A percentile compares a stretch with the other conserved stretches of the same genome.
Conservation (phyloP, 179 eudicot genomes). For the Heliamphora pulchella region DNA sequence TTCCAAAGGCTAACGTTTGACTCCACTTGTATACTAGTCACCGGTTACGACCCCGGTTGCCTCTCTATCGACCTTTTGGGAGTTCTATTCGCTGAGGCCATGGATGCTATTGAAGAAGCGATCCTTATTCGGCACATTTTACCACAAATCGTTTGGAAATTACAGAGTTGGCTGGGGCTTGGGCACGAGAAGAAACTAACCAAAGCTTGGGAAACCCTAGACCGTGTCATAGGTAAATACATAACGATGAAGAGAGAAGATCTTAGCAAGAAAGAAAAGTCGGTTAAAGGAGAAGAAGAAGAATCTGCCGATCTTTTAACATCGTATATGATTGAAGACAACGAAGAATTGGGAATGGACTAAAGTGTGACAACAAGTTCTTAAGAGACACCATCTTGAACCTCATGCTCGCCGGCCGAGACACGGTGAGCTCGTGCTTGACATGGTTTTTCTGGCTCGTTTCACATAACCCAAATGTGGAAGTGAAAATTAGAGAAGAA, state of each 20-base stretch:
- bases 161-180: constrained; percentile 29
- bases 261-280: constrained; percentile 7
- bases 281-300: constrained; percentile 21
- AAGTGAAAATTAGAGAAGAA: constrained; percentile 25
- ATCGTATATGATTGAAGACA: constrained; percentile 22
- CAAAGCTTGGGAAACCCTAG: constrained; percentile 34
- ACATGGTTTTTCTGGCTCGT: constrained; percentile 50
- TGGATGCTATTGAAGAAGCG: constrained; percentile 43
- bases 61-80: constrained; percentile 26
- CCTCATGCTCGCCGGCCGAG: constrained; percentile 47
- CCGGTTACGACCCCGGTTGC: constrained; percentile 20
- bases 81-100: constrained; percentile 41
- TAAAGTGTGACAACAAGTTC: constrained; percentile 32
- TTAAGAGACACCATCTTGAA: constrained; percentile 36
- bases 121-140: constrained; percentile 35
- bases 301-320: constrained; percentile 26
- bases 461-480: constrained; percentile 31
- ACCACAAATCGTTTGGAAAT: constrained; percentile 35
- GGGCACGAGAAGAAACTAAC: constrained; percentile 30
- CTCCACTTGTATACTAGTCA: constrained; percentile 31
- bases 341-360: not conserved
- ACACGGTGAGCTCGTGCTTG: constrained; percentile 46
- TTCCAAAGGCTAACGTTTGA: constrained; percentile 50
- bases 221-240: constrained; percentile 29
- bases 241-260: constrained; percentile 28